Evolutionary conservation across 768 basidiomycete genomes (phyloP).

Genomic region (Lentinula lateritia): DNA sequence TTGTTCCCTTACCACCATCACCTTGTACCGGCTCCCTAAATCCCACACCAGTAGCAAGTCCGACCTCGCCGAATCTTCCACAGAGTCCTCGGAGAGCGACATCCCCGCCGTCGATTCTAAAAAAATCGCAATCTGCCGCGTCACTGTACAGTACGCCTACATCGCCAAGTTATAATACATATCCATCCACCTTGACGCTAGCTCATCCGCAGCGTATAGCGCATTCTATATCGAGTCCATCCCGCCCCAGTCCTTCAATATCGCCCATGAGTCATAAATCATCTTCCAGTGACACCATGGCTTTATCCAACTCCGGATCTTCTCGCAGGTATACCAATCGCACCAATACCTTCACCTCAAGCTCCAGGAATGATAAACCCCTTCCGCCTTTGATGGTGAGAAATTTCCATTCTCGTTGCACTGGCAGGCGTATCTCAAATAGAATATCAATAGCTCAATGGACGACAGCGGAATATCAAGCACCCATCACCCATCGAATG

Average conservation of each 20-base stretch:
- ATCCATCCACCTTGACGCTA: background rate
- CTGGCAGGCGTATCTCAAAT: background rate
- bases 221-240: background rate
- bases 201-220: background rate
- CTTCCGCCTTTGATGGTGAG: background rate
- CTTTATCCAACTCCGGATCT: background rate
- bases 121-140: conserved; percentile 10
- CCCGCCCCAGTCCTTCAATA: background rate
- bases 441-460: background rate
- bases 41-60: conserved; percentile 38
- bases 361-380: background rate
- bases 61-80: conserved; percentile 27
- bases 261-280: background rate
- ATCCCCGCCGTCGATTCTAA: conserved; percentile 15
- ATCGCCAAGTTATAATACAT: background rate
- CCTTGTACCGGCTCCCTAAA: conserved; percentile 25
- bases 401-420: background rate
- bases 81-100: conserved; percentile 9
- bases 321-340: background rate
- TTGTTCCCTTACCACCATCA: conserved; percentile 26
- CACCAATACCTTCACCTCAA: background rate
- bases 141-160: background rate
- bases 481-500: conserved; percentile 2
- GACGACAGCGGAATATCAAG: background rate
- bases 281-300: conserved; percentile 1